Evolutionary conservation across 176 grass and related monocot species (phyloP).

Genomic region (Avena insularis): DNA sequence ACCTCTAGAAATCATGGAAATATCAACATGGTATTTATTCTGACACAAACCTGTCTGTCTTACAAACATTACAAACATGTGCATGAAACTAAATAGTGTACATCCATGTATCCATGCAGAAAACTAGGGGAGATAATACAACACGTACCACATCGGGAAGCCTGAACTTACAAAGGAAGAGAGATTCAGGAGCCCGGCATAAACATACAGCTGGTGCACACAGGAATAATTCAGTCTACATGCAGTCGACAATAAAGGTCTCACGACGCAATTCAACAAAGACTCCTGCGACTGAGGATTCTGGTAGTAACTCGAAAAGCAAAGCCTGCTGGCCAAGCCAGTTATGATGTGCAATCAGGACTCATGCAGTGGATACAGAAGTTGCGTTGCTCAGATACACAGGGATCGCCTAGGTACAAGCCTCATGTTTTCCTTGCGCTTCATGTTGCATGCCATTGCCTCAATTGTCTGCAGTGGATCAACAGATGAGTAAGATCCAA

Average conservation of each 20-base stretch:
- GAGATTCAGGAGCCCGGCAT: slow-evolving; percentile 20
- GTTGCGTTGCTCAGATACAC: slow-evolving; percentile 23
- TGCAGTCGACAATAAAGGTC: not conserved
- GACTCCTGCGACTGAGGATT: slow-evolving; percentile 24
- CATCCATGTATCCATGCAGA: slow-evolving; percentile 21
- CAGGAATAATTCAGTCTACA: not conserved
- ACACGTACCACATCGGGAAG: not conserved
- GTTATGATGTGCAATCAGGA: slow-evolving; percentile 12
- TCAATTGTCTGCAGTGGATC: slow-evolving; percentile 56
- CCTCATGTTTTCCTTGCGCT: slow-evolving; percentile 32
- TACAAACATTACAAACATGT: slow-evolving; percentile 16
- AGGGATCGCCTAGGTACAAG: slow-evolving; percentile 19
- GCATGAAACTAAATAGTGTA: slow-evolving; percentile 2
- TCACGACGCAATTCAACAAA: slow-evolving; percentile 42
- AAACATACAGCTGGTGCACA: slow-evolving; percentile 31
- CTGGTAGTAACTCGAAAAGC: slow-evolving; percentile 27
- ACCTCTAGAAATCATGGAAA: not conserved
- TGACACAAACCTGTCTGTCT: slow-evolving; percentile 1
- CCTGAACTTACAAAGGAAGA: slow-evolving; percentile 32
- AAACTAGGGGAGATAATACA: slow-evolving; percentile 17
- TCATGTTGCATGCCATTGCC: slow-evolving; percentile 12
- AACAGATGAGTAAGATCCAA: slow-evolving; percentile 33
- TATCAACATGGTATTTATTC: slow-evolving; percentile 15
- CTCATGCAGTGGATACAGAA: slow-evolving; percentile 34
- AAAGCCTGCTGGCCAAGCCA: slow-evolving; percentile 38